These are phyloP conservation scores for Nicotiana undulata DNA, from an alignment of 257 asterid species.

Conservation along the genomic window DNA sequence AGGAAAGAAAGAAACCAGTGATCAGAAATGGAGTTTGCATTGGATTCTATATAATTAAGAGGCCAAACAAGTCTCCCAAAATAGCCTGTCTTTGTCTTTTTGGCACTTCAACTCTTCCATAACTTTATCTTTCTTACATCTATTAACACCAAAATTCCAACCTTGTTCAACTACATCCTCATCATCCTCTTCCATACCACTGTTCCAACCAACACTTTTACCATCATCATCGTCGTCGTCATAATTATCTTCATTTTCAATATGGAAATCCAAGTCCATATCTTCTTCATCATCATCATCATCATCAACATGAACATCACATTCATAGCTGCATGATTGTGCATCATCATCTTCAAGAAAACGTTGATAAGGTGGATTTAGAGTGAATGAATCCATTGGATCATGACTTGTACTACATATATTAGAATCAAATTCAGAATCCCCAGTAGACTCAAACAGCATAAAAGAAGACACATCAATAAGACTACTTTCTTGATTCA, in stretches of 20 bases:
- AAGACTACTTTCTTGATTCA: not conserved
- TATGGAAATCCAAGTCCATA: not conserved
- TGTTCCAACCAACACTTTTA: not conserved
- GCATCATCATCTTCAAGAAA: slow-evolving; percentile 13
- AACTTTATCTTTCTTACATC: not conserved
- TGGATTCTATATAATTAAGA: not conserved
- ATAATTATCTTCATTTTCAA: not conserved
- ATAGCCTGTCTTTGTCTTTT: slow-evolving; percentile 10
- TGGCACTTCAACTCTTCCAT: slow-evolving; percentile 1
- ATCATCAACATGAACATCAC: not conserved
- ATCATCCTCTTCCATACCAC: not conserved
- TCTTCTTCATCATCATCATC: not conserved
- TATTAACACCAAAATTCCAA: not conserved
- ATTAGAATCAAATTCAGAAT: slow-evolving; percentile 5
- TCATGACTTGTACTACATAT: not conserved
- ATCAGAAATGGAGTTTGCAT: not conserved
- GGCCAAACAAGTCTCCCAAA: slow-evolving; percentile 19
- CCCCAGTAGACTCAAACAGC: slow-evolving; percentile 8
- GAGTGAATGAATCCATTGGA: not conserved
- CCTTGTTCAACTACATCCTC: slow-evolving; percentile 9
- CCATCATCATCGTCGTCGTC: not conserved
- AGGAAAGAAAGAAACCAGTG: not conserved
- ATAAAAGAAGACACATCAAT: slow-evolving; percentile 10
- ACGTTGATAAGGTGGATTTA: not conserved
- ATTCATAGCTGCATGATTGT: not conserved